Evolutionary conservation across 116 monocot species (phyloP).

Genomic region (Iris pallida): DNA sequence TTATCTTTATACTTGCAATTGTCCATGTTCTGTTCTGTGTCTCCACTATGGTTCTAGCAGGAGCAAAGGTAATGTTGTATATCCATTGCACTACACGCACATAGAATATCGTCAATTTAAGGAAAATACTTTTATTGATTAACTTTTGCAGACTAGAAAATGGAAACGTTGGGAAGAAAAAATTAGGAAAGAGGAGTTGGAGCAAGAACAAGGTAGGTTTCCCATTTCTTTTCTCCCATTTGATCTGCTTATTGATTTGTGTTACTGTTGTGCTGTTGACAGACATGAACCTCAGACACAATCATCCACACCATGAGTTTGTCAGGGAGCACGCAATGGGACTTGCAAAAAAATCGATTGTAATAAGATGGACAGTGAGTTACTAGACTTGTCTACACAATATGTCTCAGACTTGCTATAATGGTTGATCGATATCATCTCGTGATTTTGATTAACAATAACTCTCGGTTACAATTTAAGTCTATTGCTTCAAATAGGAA

Average conservation of each 20-base stretch:
- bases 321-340: slow-evolving; percentile 28
- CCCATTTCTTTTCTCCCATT: background rate
- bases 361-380: slow-evolving; percentile 57
- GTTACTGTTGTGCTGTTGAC: slow-evolving; percentile 2
- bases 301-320: slow-evolving; percentile 31
- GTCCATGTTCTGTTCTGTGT: slow-evolving; percentile 47
- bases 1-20: slow-evolving; percentile 54
- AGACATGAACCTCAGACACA: background rate
- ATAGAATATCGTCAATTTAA: background rate
- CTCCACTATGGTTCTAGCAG: slow-evolving; percentile 54
- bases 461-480: background rate
- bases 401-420: background rate
- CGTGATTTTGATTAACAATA: background rate
- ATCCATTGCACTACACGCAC: background rate
- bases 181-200: slow-evolving; percentile 26
- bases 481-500: background rate
- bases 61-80: slow-evolving; percentile 29
- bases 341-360: slow-evolving; percentile 34
- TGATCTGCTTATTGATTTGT: background rate
- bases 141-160: slow-evolving; percentile 28
- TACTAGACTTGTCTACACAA: background rate
- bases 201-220: slow-evolving; percentile 15
- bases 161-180: slow-evolving; percentile 76
- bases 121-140: background rate
- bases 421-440: background rate